Base-by-base conservation (phyloP, 1,284 basidiomycete genomes). In the Moesziomyces parantarcticus region DNA sequence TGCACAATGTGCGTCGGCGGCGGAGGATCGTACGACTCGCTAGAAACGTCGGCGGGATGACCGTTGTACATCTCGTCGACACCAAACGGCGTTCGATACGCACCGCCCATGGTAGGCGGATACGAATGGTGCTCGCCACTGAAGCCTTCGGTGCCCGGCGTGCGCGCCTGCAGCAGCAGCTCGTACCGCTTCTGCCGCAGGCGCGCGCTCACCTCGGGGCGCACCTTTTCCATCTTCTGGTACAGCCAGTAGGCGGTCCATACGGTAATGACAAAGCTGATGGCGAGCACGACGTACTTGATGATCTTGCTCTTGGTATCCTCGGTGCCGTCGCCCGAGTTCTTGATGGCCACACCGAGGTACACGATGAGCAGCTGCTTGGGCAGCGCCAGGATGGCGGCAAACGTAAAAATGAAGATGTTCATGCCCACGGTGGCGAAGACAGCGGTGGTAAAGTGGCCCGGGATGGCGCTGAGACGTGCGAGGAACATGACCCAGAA, bases 231-330 rank as follows among this genome's bases (percentile, higher is more conserved):
- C 89, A 96, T 93, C 84, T 90, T 84, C 53, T 84, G 86, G 76
- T 89, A 89, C 76, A 96, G 91, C 83, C 91, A 96, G 90, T 92
- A 94, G 85, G 92, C 90, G 0, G 93, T 91, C 41, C 86, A 83
- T 47, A 92, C 71, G 0, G 94, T 96, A 68, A 96, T 88, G 23
- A 92, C 43, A 41, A 76, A 65, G 44, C 74, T 66, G 51, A 77
- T 63, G 14, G 72, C 57, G 36, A 84, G 56, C n/a, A 84, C 81
- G 20, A 76, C 76, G 49, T 78, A 79, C 68, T 84, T 80, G 51
- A 84, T 68, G 41, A 79, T 59, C 55, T 83, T 82, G 53, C 53
- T 64, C 46, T 73, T 69, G n/a, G 76, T 80, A 22, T 72, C 64
- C 56, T 79, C 80, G 11, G 55, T 48, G 1, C 75, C 71, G 16